Evolutionary conservation across 306 rosid genomes (phyloP).

Genomic region (Amphicarpaea edgeworthii): DNA sequence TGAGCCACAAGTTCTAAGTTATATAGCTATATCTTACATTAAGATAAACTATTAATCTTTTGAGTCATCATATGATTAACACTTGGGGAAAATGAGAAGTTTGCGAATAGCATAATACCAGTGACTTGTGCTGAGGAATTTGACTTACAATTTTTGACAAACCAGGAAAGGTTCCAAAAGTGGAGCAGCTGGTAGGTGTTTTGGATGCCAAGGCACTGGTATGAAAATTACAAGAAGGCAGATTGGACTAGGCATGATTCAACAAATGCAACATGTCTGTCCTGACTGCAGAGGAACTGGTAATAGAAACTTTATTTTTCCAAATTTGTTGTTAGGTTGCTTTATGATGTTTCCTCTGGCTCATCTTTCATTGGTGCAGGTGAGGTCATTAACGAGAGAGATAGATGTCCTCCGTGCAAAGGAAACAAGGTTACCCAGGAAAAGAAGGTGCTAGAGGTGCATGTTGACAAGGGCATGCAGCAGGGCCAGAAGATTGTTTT

Average conservation of each 20-base stretch:
- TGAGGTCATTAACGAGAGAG: conserved; percentile 76
- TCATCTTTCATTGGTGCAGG: conserved; percentile 53
- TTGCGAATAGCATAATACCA: neutral
- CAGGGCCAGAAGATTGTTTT: conserved; percentile 75
- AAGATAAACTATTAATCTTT: neutral
- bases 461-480: conserved; percentile 82
- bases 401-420: conserved; percentile 78
- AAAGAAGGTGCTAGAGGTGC: conserved; percentile 78
- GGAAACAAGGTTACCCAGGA: conserved; percentile 68
- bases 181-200: conserved; percentile 69
- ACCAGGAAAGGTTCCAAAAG: conserved; percentile 83
- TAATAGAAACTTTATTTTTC: conserved; percentile 42
- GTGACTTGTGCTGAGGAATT: neutral
- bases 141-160: conserved; percentile 20
- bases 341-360: conserved; percentile 26
- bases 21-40: neutral
- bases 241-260: conserved; percentile 77
- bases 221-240: conserved; percentile 70
- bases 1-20: neutral
- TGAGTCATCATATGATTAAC: neutral
- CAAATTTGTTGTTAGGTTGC: neutral
- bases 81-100: neutral
- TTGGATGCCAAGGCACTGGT: conserved; percentile 80
- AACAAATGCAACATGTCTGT: conserved; percentile 80
- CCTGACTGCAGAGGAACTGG: conserved; percentile 77